Evolutionary conservation across 345 rosid species (phyloP).

Genomic region (Gossypium ekmanianum): DNA sequence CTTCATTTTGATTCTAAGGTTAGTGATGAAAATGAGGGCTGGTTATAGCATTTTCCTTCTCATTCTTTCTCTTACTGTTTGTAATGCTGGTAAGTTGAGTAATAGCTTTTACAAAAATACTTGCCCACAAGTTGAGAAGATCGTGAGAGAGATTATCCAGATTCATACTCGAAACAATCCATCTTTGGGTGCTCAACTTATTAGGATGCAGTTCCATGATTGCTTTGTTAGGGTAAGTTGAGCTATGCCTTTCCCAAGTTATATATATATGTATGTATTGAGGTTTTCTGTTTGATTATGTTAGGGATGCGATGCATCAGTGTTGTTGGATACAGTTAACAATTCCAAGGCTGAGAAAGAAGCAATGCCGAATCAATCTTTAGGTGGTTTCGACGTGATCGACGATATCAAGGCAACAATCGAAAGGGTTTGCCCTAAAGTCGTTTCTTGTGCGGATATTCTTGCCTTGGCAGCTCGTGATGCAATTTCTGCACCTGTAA

Average conservation of each 20-base stretch:
- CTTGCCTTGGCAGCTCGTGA: constrained; percentile 58
- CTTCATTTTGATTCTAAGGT: no score
- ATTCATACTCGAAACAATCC: constrained; percentile 25
- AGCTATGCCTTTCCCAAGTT: not conserved
- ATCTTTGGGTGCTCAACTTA: constrained; percentile 43
- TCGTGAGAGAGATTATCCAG: constrained; percentile 34
- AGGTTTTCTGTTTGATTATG: not conserved
- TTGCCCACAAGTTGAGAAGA: constrained; percentile 38
- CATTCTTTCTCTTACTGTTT: constrained; percentile 6
- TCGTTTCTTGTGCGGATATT: constrained; percentile 61
- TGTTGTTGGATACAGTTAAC: constrained; percentile 16
- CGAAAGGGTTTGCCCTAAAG: constrained; percentile 45
- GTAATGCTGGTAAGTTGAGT: constrained; percentile 13
- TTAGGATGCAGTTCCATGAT: constrained; percentile 61
- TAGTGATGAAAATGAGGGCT: not conserved
- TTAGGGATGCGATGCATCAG: constrained; percentile 54
- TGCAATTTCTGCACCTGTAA: constrained; percentile 51
- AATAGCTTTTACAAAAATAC: constrained; percentile 9
- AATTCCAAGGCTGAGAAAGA: constrained; percentile 41
- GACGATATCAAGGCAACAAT: constrained; percentile 48
- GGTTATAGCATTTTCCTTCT: not conserved
- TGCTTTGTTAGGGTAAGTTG: constrained; percentile 45
- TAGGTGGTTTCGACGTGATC: constrained; percentile 48
- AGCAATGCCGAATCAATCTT: constrained; percentile 45
- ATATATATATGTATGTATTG: not conserved